Conservation (phyloP, 768 basidiomycete species). For the Boletus tylopilopsis region DNA sequence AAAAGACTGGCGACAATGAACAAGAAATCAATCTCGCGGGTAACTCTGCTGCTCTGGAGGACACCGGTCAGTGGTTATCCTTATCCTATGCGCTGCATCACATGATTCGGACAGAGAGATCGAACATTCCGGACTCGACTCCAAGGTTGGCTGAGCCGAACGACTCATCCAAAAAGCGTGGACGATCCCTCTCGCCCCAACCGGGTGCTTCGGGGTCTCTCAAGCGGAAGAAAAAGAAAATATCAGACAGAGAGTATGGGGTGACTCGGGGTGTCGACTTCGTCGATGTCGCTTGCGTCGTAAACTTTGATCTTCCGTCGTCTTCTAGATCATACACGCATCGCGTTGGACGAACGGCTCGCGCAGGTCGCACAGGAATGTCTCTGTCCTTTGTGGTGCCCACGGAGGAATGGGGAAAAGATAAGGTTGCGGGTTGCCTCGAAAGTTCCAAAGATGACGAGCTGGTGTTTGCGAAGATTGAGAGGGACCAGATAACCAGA, state of each 20-base stretch:
- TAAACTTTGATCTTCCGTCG: conserved; percentile 97
- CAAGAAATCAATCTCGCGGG: conserved; percentile 28
- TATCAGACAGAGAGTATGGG: conserved; percentile 76
- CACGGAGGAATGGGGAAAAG: conserved; percentile 61
- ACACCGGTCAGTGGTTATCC: conserved; percentile 29
- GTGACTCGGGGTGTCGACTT: conserved; percentile 97
- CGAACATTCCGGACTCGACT: conserved; percentile 26
- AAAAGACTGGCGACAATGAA: conserved; percentile 49
- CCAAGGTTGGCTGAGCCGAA: conserved; percentile 6
- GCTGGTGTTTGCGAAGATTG: conserved; percentile 57
- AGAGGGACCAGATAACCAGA: conserved; percentile 62
- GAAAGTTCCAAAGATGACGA: conserved; percentile 75
- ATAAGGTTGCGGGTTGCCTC: conserved; percentile 67
- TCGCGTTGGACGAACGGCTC: conserved; percentile 93
- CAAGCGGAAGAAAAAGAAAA: conserved; percentile 51
- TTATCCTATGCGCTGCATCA: conserved; percentile 26
- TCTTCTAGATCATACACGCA: conserved; percentile 89
- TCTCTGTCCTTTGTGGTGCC: conserved; percentile 87
- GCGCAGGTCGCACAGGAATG: conserved; percentile 91
- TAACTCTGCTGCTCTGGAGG: conserved; percentile 1
- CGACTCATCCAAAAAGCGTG: conserved; percentile 49
- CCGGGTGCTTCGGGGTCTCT: conserved; percentile 36
- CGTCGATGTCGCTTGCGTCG: conserved; percentile 91
- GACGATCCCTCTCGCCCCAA: conserved; percentile 44
- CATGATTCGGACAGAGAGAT: conserved; percentile 39